These are phyloP conservation scores for Marasmius tenuissimus DNA, from an alignment of 1,284 basidiomycete genomes.

Conservation along the genomic window DNA sequence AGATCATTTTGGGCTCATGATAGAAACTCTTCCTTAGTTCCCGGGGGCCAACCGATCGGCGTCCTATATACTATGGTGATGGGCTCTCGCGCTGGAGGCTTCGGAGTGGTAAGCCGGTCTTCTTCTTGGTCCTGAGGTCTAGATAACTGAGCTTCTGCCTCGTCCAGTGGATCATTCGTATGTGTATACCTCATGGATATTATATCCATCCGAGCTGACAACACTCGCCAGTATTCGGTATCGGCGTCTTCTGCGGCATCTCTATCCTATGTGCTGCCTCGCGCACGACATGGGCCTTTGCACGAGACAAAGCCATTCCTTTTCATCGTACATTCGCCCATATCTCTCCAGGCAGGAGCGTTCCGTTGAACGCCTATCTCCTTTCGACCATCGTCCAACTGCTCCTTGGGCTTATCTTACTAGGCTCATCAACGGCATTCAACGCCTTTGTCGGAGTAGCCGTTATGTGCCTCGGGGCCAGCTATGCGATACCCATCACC, in stretches of 20 bases:
- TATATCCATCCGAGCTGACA: neutral
- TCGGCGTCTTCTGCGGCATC: conserved; percentile 54
- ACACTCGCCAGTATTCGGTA: conserved; percentile 38
- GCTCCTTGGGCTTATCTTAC: conserved; percentile 53
- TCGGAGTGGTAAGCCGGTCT: conserved; percentile 52
- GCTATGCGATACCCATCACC: conserved; percentile 51
- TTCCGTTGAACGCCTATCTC: conserved; percentile 59
- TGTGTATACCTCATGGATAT: neutral
- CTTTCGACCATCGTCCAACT: conserved; percentile 55
- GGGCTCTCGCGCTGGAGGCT: conserved; percentile 62
- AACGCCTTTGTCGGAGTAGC: conserved; percentile 58
- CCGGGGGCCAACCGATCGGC: conserved; percentile 64
- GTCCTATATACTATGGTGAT: conserved; percentile 66
- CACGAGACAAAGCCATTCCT: conserved; percentile 66
- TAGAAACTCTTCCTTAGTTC: conserved; percentile 32
- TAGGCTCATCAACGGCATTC: conserved; percentile 56
- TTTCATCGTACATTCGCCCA: conserved; percentile 32
- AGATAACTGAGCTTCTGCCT: neutral
- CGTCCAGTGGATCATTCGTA: neutral
- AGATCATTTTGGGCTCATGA: neutral
- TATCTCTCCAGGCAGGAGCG: conserved; percentile 27
- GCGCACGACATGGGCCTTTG: conserved; percentile 69
- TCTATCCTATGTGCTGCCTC: conserved; percentile 64
- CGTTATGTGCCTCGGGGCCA: conserved; percentile 54
- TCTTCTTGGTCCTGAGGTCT: conserved; percentile 29